Percentiles rank a stretch among this genome's conserved stretches.
Evolutionary conservation across 805 yeast genomes (phyloP).

Genomic region (Yarrowia alimentaria): DNA sequence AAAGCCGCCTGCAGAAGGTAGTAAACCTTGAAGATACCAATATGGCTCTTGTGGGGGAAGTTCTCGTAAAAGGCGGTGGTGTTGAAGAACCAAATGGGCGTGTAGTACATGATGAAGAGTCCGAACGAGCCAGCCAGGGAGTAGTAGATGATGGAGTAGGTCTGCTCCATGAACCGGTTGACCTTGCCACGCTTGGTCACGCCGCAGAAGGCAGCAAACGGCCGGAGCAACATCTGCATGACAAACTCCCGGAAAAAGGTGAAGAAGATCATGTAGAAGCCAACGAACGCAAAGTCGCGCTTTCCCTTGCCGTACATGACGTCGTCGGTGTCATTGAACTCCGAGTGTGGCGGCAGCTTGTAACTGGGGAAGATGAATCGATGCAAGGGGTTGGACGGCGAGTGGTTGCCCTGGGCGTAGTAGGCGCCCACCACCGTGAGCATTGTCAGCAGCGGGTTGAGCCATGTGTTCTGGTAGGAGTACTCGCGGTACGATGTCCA

Average conservation of each 20-base stretch:
- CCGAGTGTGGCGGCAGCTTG: conserved; percentile 38
- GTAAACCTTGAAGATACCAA: conserved; percentile 67
- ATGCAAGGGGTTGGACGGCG: conserved; percentile 60
- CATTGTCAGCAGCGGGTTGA: conserved; percentile 58
- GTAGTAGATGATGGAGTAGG: conserved; percentile 79
- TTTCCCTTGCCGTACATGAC: conserved; percentile 79
- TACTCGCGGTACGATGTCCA: conserved; percentile 60
- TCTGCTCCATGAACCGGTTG: conserved; percentile 88
- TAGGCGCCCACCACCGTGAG: conserved; percentile 41
- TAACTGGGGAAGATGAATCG: conserved; percentile 67
- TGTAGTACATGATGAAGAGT: conserved; percentile 76
- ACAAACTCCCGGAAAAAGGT: conserved; percentile 86
- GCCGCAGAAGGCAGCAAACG: conserved; percentile 59
- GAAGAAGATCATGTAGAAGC: conserved; percentile 79
- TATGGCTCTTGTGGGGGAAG: conserved; percentile 81
- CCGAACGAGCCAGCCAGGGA: conserved; percentile 83
- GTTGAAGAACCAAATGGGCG: conserved; percentile 87
- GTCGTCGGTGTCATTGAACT: conserved; percentile 53
- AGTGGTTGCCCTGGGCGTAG: conserved; percentile 57
- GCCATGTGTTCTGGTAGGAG: conserved; percentile 63
- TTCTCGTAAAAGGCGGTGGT: conserved; percentile 74
- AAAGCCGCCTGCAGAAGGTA: conserved; percentile 92
- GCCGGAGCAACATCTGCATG: conserved; percentile 78
- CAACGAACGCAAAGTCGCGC: conserved; percentile 76
- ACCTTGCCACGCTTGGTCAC: conserved; percentile 55